phyloP scores from a whole-genome alignment of 1,139 yeast species.

The Yamadazyma buinensis region DNA sequence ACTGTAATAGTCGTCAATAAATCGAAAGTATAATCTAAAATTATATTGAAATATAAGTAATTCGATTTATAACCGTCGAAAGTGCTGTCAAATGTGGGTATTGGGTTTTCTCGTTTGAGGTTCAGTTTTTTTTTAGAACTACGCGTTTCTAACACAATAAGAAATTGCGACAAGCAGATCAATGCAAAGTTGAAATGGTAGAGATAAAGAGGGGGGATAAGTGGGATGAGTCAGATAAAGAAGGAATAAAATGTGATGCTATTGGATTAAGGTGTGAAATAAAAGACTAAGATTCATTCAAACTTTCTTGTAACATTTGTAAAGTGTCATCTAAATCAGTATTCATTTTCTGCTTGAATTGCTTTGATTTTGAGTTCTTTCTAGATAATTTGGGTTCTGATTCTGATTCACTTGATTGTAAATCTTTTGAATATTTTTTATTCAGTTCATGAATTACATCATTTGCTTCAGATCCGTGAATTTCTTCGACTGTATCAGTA shows the following conservation, averaged over 20 bases:
- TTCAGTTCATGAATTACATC: not conserved
- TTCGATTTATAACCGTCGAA: too few species aligned
- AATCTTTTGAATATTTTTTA: conserved; percentile 4
- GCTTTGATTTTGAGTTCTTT: conserved; percentile 24
- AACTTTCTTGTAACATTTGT: conserved; percentile 40
- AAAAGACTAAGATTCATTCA: conserved; percentile 15
- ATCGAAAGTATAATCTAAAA: too few species aligned
- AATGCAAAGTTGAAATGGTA: too few species aligned
- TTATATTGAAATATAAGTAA: too few species aligned
- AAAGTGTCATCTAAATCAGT: conserved; percentile 36
- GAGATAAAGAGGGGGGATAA: too few species aligned
- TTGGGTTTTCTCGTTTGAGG: not conserved
- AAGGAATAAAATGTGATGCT: too few species aligned
- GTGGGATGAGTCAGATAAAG: too few species aligned
- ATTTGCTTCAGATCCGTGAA: conserved; percentile 5
- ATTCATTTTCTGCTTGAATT: conserved; percentile 27
- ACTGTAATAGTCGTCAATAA: too few species aligned
- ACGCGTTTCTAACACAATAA: too few species aligned
- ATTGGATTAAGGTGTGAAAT: not conserved
- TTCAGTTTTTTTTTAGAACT: not conserved
- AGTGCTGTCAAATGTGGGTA: conserved; percentile 1
- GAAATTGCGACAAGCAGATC: too few species aligned
- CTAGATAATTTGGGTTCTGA: conserved; percentile 11
- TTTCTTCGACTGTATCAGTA: conserved; percentile 9
- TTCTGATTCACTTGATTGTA: conserved; percentile 10